These are phyloP conservation scores for Colletotrichum sp. DNA, from an alignment of 2,329 filamentous ascomycete species.

Conservation along the genomic window DNA sequence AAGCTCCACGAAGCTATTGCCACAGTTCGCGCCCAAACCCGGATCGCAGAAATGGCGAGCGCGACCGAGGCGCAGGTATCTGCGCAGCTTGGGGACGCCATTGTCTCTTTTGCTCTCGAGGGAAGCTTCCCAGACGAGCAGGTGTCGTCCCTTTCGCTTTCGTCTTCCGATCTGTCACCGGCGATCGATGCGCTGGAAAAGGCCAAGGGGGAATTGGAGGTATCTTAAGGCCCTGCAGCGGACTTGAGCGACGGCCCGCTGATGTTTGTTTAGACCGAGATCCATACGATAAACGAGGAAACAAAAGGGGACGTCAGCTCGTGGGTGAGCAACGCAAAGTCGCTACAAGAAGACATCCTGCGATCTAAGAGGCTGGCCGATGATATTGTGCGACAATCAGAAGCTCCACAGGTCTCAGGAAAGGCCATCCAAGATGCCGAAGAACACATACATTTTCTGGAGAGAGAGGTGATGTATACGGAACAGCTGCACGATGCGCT, in stretches of 20 bases:
- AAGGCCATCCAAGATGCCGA: conserved; percentile 58
- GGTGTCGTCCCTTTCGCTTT: conserved; percentile 37
- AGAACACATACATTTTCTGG: conserved; percentile 60
- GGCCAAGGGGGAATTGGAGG: conserved; percentile 44
- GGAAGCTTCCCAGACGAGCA: conserved; percentile 45
- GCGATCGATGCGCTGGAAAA: conserved; percentile 42
- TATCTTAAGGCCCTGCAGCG: conserved; percentile 22
- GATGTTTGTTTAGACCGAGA: conserved; percentile 60
- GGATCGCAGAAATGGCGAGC: conserved; percentile 31
- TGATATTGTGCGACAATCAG: conserved; percentile 80
- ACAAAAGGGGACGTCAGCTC: conserved; percentile 80
- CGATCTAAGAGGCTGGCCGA: conserved; percentile 79
- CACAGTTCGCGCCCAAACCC: background rate
- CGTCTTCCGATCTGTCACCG: conserved; percentile 42
- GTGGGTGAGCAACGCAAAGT: conserved; percentile 86
- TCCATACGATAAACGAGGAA: conserved; percentile 77
- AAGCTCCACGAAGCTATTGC: background rate
- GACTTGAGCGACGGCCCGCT: background rate
- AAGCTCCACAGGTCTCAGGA: conserved; percentile 62
- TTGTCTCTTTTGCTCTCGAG: conserved; percentile 45
- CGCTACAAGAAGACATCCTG: conserved; percentile 84
- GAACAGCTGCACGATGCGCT: conserved; percentile 59
- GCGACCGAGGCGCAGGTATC: conserved; percentile 28
- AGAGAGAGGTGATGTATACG: conserved; percentile 63
- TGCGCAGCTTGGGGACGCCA: conserved; percentile 40